phyloP scores from a whole-genome alignment of 2,329 filamentous ascomycete genomes.

The Trichoderma harzianum region DNA sequence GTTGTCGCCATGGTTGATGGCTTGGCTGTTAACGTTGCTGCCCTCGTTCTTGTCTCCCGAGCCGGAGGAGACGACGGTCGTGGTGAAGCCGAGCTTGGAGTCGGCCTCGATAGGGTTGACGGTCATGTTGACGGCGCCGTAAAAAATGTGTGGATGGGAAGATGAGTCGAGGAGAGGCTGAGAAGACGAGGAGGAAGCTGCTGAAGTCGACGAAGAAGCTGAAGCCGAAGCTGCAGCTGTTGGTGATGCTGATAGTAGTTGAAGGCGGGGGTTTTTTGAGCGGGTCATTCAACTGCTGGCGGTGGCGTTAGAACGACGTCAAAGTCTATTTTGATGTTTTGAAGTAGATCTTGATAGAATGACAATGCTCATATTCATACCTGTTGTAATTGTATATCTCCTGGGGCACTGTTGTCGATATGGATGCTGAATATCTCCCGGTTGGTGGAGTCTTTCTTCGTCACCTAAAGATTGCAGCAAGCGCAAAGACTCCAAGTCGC shows the following conservation, averaged over 20 bases:
- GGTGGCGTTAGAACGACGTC: background rate
- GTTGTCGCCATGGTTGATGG: background rate
- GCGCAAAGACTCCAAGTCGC: constrained; percentile 68
- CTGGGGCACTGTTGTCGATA: background rate
- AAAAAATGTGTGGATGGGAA: background rate
- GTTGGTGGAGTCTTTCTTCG: constrained; percentile 52
- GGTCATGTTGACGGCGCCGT: constrained; percentile 7
- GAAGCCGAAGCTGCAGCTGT: background rate
- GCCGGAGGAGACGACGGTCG: constrained; percentile 13
- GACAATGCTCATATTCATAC: background rate
- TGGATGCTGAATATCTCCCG: background rate
- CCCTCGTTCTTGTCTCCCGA: constrained; percentile 2
- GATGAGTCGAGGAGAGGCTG: background rate
- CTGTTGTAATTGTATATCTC: background rate
- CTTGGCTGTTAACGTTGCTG: background rate
- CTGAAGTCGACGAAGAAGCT: constrained; percentile 3
- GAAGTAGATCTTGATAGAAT: background rate
- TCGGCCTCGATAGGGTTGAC: background rate
- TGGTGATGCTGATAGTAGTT: constrained; percentile 14
- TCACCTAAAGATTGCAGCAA: constrained; percentile 47
- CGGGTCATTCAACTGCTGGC: constrained; percentile 12
- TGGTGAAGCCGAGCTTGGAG: constrained; percentile 24
- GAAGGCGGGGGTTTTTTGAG: background rate
- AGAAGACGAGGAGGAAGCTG: background rate
- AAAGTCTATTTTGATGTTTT: background rate